These are phyloP conservation scores for Peronospora destructor DNA, from an alignment of 352 stramenopile genomes.

Conservation along the genomic window DNA sequence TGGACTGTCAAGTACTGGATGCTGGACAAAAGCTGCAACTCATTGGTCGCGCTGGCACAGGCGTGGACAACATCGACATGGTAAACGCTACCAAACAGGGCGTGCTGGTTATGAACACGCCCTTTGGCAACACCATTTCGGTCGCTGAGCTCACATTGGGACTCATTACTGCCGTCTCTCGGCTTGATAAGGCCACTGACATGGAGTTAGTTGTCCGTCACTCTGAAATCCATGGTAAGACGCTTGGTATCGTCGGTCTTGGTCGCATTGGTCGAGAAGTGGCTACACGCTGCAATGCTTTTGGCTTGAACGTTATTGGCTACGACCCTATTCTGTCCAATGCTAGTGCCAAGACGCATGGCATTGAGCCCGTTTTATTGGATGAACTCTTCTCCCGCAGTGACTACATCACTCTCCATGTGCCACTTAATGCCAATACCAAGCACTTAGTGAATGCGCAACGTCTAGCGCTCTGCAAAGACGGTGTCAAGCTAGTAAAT, in stretches of 20 bases:
- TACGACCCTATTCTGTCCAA: slow-evolving; percentile 92
- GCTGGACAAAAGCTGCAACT: slow-evolving; percentile 59
- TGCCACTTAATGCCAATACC: slow-evolving; percentile 93
- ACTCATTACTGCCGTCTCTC: slow-evolving; percentile 79
- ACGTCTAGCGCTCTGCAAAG: slow-evolving; percentile 84
- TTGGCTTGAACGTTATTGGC: slow-evolving; percentile 92
- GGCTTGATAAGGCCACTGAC: slow-evolving; percentile 7
- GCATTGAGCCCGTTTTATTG: slow-evolving; percentile 81
- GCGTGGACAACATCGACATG: slow-evolving; percentile 93
- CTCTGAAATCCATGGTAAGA: slow-evolving; percentile 54
- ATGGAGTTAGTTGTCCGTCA: slow-evolving; percentile 26
- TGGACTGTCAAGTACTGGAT: slow-evolving; percentile 66
- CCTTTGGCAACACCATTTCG: slow-evolving; percentile 92
- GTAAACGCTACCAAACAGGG: slow-evolving; percentile 84
- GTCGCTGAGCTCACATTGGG: slow-evolving; percentile 92
- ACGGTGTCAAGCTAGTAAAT: slow-evolving; percentile 91
- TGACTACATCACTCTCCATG: slow-evolving; percentile 96
- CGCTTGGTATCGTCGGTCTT: slow-evolving; percentile 88
- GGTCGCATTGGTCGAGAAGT: slow-evolving; percentile 92
- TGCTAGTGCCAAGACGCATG: slow-evolving; percentile 61
- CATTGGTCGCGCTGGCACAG: slow-evolving; percentile 86
- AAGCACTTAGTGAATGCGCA: slow-evolving; percentile 85
- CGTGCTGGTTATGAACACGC: slow-evolving; percentile 95
- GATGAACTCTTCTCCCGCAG: slow-evolving; percentile 84
- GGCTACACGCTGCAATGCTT: slow-evolving; percentile 84